Evolutionary conservation across 768 basidiomycete species (phyloP).

Genomic region (Calocybe gangraenosa): DNA sequence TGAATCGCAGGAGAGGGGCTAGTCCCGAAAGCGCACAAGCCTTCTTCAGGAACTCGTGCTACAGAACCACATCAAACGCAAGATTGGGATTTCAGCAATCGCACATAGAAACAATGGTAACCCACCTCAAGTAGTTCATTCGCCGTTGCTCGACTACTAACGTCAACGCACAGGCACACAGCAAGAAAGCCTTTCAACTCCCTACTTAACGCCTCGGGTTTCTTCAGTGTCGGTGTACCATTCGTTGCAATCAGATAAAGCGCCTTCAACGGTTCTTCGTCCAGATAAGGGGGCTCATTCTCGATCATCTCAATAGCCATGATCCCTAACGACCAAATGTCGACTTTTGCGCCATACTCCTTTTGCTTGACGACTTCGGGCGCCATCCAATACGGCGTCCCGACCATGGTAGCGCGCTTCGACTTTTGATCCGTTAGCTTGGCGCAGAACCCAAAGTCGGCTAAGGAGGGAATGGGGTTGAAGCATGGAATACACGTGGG

Average conservation of each 20-base stretch:
- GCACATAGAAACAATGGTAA: conserved; percentile 12
- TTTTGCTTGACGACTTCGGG: conserved; percentile 98
- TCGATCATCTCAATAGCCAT: conserved; percentile 99
- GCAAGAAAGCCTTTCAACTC: conserved; percentile 96
- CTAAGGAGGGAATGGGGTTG: conserved; percentile 33
- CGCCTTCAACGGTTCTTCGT: conserved; percentile 93
- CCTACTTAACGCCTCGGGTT: conserved; percentile 84
- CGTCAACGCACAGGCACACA: conserved; percentile 98
- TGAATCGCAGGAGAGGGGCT: conserved; percentile 82
- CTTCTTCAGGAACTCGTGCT: conserved; percentile 96
- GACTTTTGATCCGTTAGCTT: conserved; percentile 96
- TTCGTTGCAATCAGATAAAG: conserved; percentile 96
- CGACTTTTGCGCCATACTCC: conserved; percentile 95
- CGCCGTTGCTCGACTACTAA: conserved; percentile 87
- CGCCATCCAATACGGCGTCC: conserved; percentile 98
- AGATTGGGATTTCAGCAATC: conserved; percentile 5
- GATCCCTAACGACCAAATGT: conserved; percentile 96
- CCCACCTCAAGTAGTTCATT: conserved; percentile 79
- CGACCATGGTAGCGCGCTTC: conserved; percentile 98
- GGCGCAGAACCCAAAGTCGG: conserved; percentile 96
- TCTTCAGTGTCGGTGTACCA: conserved; percentile 96
- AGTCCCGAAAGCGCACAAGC: conserved; percentile 80
- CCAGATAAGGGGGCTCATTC: conserved; percentile 93
- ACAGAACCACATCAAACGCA: conserved; percentile 12
- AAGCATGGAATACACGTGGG: neutral